phyloP scores from a whole-genome alignment of 2,329 filamentous ascomycete species.

The Byssochlamys sp. region DNA sequence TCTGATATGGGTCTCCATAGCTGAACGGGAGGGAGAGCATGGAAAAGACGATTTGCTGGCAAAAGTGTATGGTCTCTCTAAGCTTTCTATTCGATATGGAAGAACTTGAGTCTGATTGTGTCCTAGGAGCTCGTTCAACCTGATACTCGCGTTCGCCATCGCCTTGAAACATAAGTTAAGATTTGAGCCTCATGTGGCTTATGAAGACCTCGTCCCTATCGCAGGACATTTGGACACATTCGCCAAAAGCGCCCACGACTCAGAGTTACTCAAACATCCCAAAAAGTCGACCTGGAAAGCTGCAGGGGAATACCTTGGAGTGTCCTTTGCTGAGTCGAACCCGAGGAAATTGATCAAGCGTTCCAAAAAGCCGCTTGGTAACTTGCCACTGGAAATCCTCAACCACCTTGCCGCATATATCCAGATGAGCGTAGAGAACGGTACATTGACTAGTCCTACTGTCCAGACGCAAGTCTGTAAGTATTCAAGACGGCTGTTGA shows the following conservation, averaged over 20 bases:
- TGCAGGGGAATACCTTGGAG: conserved; percentile 62
- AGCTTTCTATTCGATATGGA: background rate
- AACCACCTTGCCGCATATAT: conserved; percentile 60
- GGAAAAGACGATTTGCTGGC: conserved; percentile 59
- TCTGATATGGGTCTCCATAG: conserved; percentile 70
- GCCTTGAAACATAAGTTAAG: conserved; percentile 73
- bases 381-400: conserved; percentile 73
- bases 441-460: conserved; percentile 25
- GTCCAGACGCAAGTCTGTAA: conserved; percentile 31
- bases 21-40: conserved; percentile 48
- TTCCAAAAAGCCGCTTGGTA: conserved; percentile 62
- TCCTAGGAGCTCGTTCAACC: conserved; percentile 56
- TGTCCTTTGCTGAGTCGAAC: conserved; percentile 68
- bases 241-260: conserved; percentile 50
- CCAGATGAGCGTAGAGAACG: conserved; percentile 47
- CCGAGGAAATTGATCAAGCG: conserved; percentile 68
- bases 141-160: conserved; percentile 67
- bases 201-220: conserved; percentile 61
- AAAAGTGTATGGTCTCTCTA: conserved; percentile 46
- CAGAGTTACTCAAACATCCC: conserved; percentile 21
- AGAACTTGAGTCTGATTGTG: background rate
- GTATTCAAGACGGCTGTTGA: conserved; percentile 5
- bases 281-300: conserved; percentile 51
- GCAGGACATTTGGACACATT: conserved; percentile 67
- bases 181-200: conserved; percentile 71